Conservation (phyloP, 2,329 filamentous ascomycete species). For the Ceratocystis alfenasii region DNA sequence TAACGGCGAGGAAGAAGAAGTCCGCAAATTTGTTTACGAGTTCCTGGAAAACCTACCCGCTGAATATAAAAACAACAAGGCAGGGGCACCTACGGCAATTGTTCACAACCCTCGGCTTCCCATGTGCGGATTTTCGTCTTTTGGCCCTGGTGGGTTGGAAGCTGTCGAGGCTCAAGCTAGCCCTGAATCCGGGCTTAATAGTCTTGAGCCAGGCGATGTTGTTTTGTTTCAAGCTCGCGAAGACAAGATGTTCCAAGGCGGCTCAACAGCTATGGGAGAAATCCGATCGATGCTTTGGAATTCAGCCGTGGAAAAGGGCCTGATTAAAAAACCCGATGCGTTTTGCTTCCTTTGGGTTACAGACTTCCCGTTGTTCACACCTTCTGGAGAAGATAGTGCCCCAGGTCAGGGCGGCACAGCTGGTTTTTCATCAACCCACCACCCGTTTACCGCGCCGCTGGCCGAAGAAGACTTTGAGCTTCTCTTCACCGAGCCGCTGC, state of each 20-base stretch:
- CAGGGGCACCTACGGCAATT: slow-evolving; percentile 71
- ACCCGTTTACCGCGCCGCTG: slow-evolving; percentile 87
- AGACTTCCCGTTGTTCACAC: slow-evolving; percentile 87
- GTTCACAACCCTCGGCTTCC: slow-evolving; percentile 63
- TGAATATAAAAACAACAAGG: slow-evolving; percentile 53
- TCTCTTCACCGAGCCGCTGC: slow-evolving; percentile 58
- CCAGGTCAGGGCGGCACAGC: slow-evolving; percentile 72
- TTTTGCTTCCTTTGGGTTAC: slow-evolving; percentile 75
- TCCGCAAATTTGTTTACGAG: slow-evolving; percentile 48
- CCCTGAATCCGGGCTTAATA: slow-evolving; percentile 26
- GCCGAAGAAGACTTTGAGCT: slow-evolving; percentile 59
- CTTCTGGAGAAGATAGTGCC: slow-evolving; percentile 38
- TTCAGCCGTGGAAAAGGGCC: slow-evolving; percentile 49
- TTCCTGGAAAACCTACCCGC: slow-evolving; percentile 57
- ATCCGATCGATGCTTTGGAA: slow-evolving; percentile 60
- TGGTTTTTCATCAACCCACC: slow-evolving; percentile 78
- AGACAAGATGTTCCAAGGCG: slow-evolving; percentile 52
- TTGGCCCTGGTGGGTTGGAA: slow-evolving; percentile 40
- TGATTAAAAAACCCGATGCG: slow-evolving; percentile 38
- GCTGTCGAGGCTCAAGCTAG: slow-evolving; percentile 28
- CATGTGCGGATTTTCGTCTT: slow-evolving; percentile 60
- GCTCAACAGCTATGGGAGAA: slow-evolving; percentile 60
- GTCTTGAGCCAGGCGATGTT: slow-evolving; percentile 59
- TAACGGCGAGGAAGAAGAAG: slow-evolving; percentile 39
- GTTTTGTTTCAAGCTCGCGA: slow-evolving; percentile 70